Conservation (phyloP, 805 yeast species). For the Phaffomyces antillensis region DNA sequence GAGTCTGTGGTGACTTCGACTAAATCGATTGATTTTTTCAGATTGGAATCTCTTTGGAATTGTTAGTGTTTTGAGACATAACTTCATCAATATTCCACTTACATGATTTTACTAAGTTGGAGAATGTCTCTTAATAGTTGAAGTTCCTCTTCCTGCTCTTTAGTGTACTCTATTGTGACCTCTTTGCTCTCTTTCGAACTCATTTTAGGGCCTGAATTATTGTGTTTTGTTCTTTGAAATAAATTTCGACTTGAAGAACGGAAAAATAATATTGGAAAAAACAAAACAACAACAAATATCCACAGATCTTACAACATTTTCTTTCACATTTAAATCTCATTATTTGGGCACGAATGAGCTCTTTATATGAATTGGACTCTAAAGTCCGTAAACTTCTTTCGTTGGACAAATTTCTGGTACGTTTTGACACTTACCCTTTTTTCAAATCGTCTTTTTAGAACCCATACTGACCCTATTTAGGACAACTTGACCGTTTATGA, state of each 20-base stretch:
- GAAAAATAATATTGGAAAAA: neutral
- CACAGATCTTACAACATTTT: too few species aligned
- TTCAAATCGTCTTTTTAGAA: neutral
- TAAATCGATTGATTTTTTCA: neutral
- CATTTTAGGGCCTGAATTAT: neutral
- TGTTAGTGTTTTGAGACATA: neutral
- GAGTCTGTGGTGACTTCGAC: neutral
- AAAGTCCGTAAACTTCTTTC: conserved; percentile 48
- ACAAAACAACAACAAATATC: neutral
- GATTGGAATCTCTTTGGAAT: conserved; percentile 6
- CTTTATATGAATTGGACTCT: conserved; percentile 57
- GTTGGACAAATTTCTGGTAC: conserved; percentile 49
- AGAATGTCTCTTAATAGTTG: conserved; percentile 5
- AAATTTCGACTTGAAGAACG: neutral
- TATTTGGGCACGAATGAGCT: conserved; percentile 25
- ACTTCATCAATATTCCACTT: neutral
- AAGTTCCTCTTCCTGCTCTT: conserved; percentile 1
- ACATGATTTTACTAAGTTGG: conserved; percentile 5
- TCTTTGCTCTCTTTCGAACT: neutral
- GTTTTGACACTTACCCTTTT: conserved; percentile 6
- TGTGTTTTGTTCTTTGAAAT: neutral
- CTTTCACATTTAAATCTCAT: neutral
- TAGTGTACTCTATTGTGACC: neutral
- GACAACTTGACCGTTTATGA: conserved; percentile 69
- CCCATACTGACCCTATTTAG: conserved; percentile 4